A percentile compares a stretch with the other conserved stretches of the same genome.
These are phyloP conservation scores for Pestalotiopsis sp. DNA, from an alignment of 2,329 filamentous ascomycete species.

Conservation along the genomic window DNA sequence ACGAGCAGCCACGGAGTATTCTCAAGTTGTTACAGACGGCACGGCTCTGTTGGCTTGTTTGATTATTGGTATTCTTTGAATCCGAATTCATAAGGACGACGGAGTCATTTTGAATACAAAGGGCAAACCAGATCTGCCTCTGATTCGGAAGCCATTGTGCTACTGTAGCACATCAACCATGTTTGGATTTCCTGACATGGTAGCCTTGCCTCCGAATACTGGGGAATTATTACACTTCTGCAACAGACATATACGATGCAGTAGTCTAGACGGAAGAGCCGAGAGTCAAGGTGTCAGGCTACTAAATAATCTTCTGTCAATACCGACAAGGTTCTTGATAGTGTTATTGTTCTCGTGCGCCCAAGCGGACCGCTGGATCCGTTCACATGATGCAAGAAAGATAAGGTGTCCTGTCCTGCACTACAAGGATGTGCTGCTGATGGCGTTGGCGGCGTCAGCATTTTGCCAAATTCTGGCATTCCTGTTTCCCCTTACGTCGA, in stretches of 20 bases:
- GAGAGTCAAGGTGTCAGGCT: not conserved
- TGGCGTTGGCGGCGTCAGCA: constrained; percentile 1
- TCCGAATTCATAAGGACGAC: too few species aligned
- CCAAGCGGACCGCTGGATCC: not conserved
- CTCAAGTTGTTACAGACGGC: too few species aligned
- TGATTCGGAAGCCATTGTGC: not conserved
- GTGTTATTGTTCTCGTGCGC: not conserved
- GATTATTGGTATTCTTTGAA: too few species aligned
- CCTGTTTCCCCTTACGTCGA: not conserved
- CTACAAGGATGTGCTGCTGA: not conserved
- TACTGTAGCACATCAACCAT: not conserved
- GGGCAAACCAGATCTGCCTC: not conserved
- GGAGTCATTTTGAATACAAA: not conserved
- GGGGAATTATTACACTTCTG: not conserved
- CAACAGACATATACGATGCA: not conserved
- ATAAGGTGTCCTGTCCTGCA: constrained; percentile 1
- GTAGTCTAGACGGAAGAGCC: not conserved
- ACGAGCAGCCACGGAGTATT: too few species aligned
- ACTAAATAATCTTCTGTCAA: constrained; percentile 11
- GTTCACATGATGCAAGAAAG: constrained; percentile 4
- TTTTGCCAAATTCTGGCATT: not conserved
- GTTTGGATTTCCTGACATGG: not conserved
- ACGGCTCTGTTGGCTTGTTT: too few species aligned
- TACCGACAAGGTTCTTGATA: not conserved
- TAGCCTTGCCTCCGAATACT: not conserved